Conservation (phyloP, 2,329 filamentous ascomycete species). For the Penicillium sp. region DNA sequence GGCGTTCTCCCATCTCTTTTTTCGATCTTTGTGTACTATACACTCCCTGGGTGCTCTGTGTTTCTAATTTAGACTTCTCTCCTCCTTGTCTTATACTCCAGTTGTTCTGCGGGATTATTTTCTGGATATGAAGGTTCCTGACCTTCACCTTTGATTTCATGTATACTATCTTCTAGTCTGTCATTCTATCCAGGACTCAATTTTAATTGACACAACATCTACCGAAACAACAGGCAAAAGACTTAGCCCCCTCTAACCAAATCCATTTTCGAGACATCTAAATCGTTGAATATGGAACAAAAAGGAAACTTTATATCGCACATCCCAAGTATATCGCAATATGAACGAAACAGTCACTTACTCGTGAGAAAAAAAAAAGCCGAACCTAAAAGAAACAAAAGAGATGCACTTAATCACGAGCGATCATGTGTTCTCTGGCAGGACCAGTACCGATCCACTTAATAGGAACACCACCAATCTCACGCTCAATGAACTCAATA, state of each 20-base stretch:
- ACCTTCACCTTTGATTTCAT: slow-evolving; percentile 7
- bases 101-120: slow-evolving; percentile 3
- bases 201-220: neutral
- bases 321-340: slow-evolving; percentile 19
- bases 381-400: slow-evolving; percentile 27
- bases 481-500: slow-evolving; percentile 59
- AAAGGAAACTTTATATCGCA: slow-evolving; percentile 17
- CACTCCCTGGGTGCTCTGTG: slow-evolving; percentile 9
- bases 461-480: slow-evolving; percentile 55
- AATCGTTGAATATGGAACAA: slow-evolving; percentile 10
- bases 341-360: slow-evolving; percentile 2
- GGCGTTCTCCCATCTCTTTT: slow-evolving; percentile 24
- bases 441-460: slow-evolving; percentile 65
- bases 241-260: slow-evolving; percentile 1
- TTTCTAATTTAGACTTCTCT: slow-evolving; percentile 21
- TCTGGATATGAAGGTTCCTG: slow-evolving; percentile 7
- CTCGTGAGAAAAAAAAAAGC: slow-evolving; percentile 5
- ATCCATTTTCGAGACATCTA: slow-evolving; percentile 18
- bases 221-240: neutral
- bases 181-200: slow-evolving; percentile 4
- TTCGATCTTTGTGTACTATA: slow-evolving; percentile 18
- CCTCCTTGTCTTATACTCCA: slow-evolving; percentile 18
- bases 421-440: slow-evolving; percentile 61
- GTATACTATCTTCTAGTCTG: slow-evolving; percentile 6
- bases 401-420: slow-evolving; percentile 35